phyloP scores from a whole-genome alignment of 2,329 filamentous ascomycete genomes.

The Microascus cirrosus region DNA sequence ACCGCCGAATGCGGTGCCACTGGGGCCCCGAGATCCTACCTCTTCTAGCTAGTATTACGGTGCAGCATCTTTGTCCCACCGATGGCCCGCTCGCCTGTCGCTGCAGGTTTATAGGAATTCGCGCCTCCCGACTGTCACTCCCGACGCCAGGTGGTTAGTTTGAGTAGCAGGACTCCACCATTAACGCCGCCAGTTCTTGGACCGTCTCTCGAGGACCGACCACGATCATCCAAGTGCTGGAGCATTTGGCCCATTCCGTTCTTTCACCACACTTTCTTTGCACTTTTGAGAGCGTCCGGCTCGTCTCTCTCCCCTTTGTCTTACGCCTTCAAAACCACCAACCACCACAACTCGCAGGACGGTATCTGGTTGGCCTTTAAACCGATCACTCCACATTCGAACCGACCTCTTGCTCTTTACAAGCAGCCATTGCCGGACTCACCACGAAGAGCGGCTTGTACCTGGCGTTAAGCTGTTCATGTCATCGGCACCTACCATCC shows the following conservation, averaged over 20 bases:
- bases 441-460: background rate
- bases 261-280: background rate
- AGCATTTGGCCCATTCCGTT: conserved; percentile 11
- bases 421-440: background rate
- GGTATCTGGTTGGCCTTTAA: conserved; percentile 3
- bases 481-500: background rate
- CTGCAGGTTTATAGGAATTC: conserved; percentile 8
- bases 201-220: background rate
- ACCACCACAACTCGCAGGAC: conserved; percentile 4
- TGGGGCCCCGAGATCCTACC: conserved; percentile 29
- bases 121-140: background rate
- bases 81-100: conserved; percentile 22
- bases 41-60: conserved; percentile 33
- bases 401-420: background rate
- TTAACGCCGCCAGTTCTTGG: background rate
- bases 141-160: background rate
- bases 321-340: background rate
- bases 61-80: conserved; percentile 41
- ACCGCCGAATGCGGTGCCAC: conserved; percentile 39
- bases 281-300: background rate
- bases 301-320: background rate
- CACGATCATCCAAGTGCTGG: conserved; percentile 2
- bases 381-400: background rate
- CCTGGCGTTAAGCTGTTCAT: background rate
- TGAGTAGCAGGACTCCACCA: background rate